Evolutionary conservation across 352 stramenopile genomes (phyloP).

Genomic region (Globisporangium okanoganense): DNA sequence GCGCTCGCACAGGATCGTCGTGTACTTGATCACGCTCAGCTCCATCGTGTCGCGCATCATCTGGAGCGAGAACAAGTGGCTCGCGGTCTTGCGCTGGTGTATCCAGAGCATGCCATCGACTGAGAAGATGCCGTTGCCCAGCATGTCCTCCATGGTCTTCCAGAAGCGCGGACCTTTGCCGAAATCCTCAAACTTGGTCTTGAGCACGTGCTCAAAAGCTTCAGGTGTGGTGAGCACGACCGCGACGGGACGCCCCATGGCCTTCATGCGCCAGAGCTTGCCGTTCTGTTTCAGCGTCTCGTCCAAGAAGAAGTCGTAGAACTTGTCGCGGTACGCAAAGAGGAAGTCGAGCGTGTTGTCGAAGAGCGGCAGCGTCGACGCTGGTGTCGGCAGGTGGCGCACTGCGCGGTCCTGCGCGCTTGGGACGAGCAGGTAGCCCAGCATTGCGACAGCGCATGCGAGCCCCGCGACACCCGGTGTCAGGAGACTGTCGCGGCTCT

Average conservation of each 20-base stretch:
- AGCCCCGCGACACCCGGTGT: not conserved
- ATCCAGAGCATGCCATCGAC: slow-evolving; percentile 40
- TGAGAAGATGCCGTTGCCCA: slow-evolving; percentile 60
- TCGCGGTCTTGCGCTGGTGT: slow-evolving; percentile 67
- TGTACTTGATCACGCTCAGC: slow-evolving; percentile 17
- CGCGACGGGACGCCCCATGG: slow-evolving; percentile 8
- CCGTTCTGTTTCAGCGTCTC: slow-evolving; percentile 24
- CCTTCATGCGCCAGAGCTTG: slow-evolving; percentile 8
- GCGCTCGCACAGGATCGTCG: slow-evolving; percentile 6
- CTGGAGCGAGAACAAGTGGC: slow-evolving; percentile 67
- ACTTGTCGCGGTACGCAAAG: not conserved
- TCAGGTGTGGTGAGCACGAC: slow-evolving; percentile 24
- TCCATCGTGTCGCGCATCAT: slow-evolving; percentile 33
- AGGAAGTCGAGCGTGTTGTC: not conserved
- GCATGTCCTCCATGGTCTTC: slow-evolving; percentile 26
- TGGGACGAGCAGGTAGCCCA: not conserved
- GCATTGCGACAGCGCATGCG: not conserved
- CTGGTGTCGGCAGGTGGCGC: not conserved
- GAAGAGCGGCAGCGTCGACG: not conserved
- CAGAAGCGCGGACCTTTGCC: slow-evolving; percentile 34
- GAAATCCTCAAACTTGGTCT: slow-evolving; percentile 54
- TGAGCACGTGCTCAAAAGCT: slow-evolving; percentile 30
- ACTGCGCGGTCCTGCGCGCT: not conserved
- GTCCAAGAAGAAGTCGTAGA: slow-evolving; percentile 23
- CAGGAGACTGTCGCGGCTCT: not conserved